Base-by-base conservation (phyloP, 2,329 filamentous ascomycete species). In the Xylariaceae sp. region DNA sequence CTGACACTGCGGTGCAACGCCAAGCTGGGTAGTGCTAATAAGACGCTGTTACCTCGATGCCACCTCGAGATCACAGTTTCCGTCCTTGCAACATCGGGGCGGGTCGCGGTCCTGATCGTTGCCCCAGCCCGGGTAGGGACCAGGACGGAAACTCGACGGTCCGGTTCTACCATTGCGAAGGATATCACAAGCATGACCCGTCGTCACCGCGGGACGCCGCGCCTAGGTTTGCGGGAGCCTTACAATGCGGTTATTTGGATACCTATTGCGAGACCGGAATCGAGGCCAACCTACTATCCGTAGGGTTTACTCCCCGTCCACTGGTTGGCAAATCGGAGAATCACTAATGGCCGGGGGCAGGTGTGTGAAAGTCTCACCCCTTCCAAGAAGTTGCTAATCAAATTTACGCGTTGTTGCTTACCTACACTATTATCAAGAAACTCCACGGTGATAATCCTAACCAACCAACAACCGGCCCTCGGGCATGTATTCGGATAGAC, bases 1-100 rank as follows among this genome's bases (percentile, higher is more conserved):
- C 48, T 43, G 39, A 54, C 39, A 16, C 53, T 53, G 51, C 56
- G 47, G 54, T 59, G 54, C 54, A 51, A 59, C 56, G 48, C 49
- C 44, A 52, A 51, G 26, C 41, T 29, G 21, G 21, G 41, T 19
- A 32, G 40, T 22, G 55, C 53, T 53, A 51, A 56, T 47, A 21
- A 51, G 44, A 46, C 47, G 41, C 21, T 45, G 30, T 47, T 15
- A 37, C 18, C 34, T 36, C 40, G 39, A 42, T 47, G 43, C 21
- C 34, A 36, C 32, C 49, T 29, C 37, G 13, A 36, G 36, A 49
- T 43, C 48, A 54, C 45, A 32, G 40, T 41, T 15, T 34, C 9
- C 10, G 10, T 34, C 32, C 10, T 39, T 26, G 37, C 42, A 43
- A 42, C 36, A 32, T 29, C 30, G 44, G 30, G 47, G 48, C 42